These are phyloP conservation scores for Byssochlamys sp. DNA, from an alignment of 2,329 filamentous ascomycete genomes.

Conservation along the genomic window DNA sequence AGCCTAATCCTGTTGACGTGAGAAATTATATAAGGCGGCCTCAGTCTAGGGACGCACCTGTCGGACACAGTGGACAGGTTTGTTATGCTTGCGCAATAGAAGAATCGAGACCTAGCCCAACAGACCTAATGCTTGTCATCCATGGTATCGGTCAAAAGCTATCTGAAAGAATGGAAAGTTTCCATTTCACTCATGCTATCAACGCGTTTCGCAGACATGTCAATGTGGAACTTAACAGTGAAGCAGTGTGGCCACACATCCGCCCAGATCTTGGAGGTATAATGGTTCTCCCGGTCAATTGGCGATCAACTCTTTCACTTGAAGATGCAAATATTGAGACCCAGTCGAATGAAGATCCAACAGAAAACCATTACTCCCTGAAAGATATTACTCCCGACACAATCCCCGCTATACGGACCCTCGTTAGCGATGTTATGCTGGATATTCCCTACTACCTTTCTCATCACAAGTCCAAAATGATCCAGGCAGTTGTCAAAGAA, in stretches of 20 bases:
- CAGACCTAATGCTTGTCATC: conserved; percentile 79
- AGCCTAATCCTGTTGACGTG: conserved; percentile 32
- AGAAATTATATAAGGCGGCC: conserved; percentile 33
- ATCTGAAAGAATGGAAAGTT: conserved; percentile 87
- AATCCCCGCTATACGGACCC: conserved; percentile 80
- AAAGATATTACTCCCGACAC: conserved; percentile 87
- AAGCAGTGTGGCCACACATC: conserved; percentile 64
- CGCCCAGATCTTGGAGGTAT: conserved; percentile 73
- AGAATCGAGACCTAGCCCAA: conserved; percentile 59
- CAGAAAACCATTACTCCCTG: conserved; percentile 56
- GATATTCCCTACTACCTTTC: conserved; percentile 98
- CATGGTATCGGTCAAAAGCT: conserved; percentile 96
- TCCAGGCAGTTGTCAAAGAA: conserved; percentile 74
- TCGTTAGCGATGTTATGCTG: conserved; percentile 96
- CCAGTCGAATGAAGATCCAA: conserved; percentile 42
- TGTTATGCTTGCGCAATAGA: conserved; percentile 53
- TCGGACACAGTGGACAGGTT: conserved; percentile 19
- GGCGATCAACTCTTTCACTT: conserved; percentile 79
- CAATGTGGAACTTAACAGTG: conserved; percentile 69
- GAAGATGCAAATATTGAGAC: conserved; percentile 63
- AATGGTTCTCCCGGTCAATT: conserved; percentile 91
- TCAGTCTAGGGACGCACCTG: conserved; percentile 21
- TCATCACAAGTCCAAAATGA: conserved; percentile 91
- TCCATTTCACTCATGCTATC: conserved; percentile 92
- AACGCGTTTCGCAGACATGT: conserved; percentile 79